Base-by-base conservation (phyloP, 257 asterid genomes). In the Lycium ferocissimum region DNA sequence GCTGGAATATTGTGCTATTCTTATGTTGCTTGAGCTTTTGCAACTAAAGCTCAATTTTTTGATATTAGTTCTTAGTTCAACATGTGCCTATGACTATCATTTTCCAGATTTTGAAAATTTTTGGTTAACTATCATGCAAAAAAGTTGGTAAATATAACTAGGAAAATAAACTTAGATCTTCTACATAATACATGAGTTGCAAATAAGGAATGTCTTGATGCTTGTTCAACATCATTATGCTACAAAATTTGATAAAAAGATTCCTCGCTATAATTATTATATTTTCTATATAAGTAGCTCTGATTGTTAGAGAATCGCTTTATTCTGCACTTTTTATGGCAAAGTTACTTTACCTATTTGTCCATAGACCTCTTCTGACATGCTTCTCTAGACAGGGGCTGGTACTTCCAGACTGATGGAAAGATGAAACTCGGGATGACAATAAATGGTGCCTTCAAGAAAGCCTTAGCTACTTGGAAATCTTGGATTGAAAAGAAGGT, bases 391-490 rank as follows among this genome's bases (percentile, higher is more conserved):
- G 94, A 92, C 98, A 96, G 99, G 95, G 99, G 98, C 65, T 93
- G 99, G 92, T 94, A 96, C 90, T 96, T 96, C 87, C 99, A 96
- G 91, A 80, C 90, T 84, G 93, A 92, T 56, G 98, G 97, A 86
- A 93, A 69, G 91, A 91, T 93, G 91, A 96, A 91, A 92, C 93
- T 94, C 11, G 99, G 98, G 66, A 90, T 96, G 98, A 73, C 97
- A 22, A 94, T 94, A 82, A 82, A 84, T 87, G 90, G 63, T 10
- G 98, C 92, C 85, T 93, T 94, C 86, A 92, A 83, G 80, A 86
- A 86, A 38, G 99, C 97, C 45, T 84, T 96, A 83, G 65, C 90
- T 40, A 96, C 99, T 66, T 96, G 98, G 99, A 57, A 85, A 86
- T 89, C 98, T 59, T 94, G 99, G 99, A 78, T 89, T 10, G 98